Conservation (phyloP, 2,329 filamentous ascomycete species). For the Cordyceps pruinosa region DNA sequence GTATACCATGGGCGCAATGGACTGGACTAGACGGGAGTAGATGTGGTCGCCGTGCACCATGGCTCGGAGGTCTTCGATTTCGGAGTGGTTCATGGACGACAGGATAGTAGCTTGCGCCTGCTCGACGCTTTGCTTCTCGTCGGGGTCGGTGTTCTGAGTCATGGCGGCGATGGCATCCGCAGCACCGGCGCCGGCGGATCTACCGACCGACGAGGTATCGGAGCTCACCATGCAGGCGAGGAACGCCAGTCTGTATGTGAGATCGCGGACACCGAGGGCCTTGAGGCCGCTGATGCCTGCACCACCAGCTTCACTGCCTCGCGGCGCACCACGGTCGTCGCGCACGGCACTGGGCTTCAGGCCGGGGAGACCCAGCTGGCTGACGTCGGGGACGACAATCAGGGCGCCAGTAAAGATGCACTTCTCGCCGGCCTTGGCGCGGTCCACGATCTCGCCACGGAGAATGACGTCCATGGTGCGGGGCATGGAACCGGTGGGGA, state of each 20-base stretch:
- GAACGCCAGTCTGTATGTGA: conserved; percentile 96
- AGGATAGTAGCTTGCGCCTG: conserved; percentile 83
- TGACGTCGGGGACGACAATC: conserved; percentile 95
- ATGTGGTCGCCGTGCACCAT: conserved; percentile 97
- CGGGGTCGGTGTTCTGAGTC: conserved; percentile 54
- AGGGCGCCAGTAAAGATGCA: conserved; percentile 95
- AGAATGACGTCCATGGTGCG: conserved; percentile 96
- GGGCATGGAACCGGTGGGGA: conserved; percentile 97
- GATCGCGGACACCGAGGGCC: conserved; percentile 83
- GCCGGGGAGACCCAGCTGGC: conserved; percentile 85
- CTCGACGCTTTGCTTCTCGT: conserved; percentile 66
- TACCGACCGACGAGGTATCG: conserved; percentile 74
- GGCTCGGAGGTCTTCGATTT: conserved; percentile 83
- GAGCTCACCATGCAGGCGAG: conserved; percentile 93
- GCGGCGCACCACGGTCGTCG: conserved; percentile 66
- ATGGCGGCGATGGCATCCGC: conserved; percentile 80
- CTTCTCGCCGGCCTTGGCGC: conserved; percentile 94
- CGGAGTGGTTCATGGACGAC: conserved; percentile 73
- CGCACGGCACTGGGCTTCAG: conserved; percentile 74
- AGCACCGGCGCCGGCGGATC: conserved; percentile 55
- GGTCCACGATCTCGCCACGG: conserved; percentile 93
- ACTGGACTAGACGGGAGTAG: conserved; percentile 86
- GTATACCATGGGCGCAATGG: conserved; percentile 93
- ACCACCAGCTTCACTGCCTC: conserved; percentile 74
- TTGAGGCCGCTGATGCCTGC: conserved; percentile 84